A percentile compares a stretch with the other conserved stretches of the same genome.
Evolutionary conservation across 176 grass and related monocot genomes (phyloP).

Genomic region (Hyparrhenia diplandra): DNA sequence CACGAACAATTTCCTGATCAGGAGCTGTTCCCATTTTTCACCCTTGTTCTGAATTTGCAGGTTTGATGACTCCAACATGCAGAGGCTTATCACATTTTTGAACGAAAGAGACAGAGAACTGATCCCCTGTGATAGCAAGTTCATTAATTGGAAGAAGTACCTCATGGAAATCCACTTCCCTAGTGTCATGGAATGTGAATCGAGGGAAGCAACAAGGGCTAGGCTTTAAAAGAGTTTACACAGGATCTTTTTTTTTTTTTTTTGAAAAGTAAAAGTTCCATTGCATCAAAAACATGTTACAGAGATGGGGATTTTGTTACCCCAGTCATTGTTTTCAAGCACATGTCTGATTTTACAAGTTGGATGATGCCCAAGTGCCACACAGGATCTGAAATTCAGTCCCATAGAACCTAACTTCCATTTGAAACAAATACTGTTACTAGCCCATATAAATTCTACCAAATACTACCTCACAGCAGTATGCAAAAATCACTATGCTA

Average conservation of each 20-base stretch:
- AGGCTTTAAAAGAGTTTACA: not conserved
- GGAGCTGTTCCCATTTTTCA: not conserved
- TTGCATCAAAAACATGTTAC: no score
- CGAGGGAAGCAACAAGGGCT: not conserved
- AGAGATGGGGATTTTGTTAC: no score
- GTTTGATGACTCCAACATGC: constrained; percentile 35
- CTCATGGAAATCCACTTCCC: constrained; percentile 27
- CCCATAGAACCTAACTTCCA: not conserved
- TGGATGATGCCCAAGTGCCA: no score
- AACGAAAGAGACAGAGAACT: not conserved
- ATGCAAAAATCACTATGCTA: not conserved
- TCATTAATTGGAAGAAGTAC: constrained; percentile 26
- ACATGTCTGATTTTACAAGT: no score
- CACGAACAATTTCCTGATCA: not conserved
- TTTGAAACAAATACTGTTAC: not conserved
- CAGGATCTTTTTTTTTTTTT: no score
- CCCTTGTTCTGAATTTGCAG: not conserved
- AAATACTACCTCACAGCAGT: not conserved
- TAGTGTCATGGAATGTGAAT: constrained; percentile 14
- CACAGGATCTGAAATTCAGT: not conserved
- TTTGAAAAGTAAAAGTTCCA: no score
- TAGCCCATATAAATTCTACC: not conserved
- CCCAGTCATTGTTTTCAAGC: no score
- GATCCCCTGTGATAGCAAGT: constrained; percentile 16
- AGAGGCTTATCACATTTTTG: not conserved